phyloP scores from a whole-genome alignment of 129 eudicot genomes.

The Centaurea solstitialis region DNA sequence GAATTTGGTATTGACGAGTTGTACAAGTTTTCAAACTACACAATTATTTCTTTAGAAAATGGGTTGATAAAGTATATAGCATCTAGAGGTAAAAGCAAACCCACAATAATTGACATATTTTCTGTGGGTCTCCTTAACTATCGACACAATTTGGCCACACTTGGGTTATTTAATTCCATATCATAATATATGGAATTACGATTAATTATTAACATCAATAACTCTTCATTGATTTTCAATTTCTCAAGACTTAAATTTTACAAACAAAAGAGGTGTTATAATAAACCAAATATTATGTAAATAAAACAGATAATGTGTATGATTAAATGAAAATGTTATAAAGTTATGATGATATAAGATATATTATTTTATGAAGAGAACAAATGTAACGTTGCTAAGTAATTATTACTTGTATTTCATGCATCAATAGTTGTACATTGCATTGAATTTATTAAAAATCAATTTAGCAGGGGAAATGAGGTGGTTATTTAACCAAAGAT shows the following conservation, averaged over 20 bases:
- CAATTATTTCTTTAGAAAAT: background rate
- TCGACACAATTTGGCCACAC: background rate
- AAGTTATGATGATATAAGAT: too few species aligned
- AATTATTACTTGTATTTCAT: too few species aligned
- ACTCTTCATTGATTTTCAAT: background rate
- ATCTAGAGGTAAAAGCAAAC: background rate
- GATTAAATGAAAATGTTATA: too few species aligned
- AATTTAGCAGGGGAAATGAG: background rate
- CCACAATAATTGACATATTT: background rate
- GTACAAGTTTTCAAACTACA: background rate
- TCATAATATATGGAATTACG: background rate
- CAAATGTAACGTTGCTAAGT: too few species aligned
- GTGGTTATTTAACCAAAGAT: background rate
- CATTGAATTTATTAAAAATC: too few species aligned
- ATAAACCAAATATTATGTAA: too few species aligned
- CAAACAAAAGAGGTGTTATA: background rate
- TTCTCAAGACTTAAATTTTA: too few species aligned
- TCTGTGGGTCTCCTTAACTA: slow-evolving; percentile 11
- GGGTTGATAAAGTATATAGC: background rate
- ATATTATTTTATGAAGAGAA: too few species aligned
- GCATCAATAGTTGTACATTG: background rate
- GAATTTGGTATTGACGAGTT: too few species aligned
- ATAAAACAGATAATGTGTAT: too few species aligned
- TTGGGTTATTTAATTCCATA: background rate
- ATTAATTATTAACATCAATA: background rate